These are phyloP conservation scores for Boletus bicolor DNA, from an alignment of 768 basidiomycete species.

Conservation along the genomic window DNA sequence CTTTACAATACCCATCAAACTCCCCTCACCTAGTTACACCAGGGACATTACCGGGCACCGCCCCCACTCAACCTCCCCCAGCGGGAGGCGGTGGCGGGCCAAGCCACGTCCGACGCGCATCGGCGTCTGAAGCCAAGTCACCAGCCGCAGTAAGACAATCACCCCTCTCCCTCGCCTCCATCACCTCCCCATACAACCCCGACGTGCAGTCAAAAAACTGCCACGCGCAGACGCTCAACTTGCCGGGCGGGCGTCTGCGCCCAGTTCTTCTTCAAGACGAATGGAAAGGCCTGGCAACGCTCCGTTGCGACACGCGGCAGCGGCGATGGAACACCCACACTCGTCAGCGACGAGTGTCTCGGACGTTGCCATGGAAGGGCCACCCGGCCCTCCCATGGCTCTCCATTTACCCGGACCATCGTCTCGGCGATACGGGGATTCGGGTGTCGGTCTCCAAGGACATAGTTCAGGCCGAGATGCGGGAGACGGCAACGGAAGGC, in stretches of 20 bases:
- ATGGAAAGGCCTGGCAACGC: constrained; percentile 33
- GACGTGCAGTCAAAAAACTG: constrained; percentile 65
- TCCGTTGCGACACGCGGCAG: constrained; percentile 38
- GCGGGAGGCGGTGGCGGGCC: constrained; percentile 14
- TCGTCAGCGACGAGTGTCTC: constrained; percentile 19
- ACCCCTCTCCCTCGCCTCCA: constrained; percentile 40
- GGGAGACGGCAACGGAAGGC: constrained; percentile 29
- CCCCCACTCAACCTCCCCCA: constrained; percentile 16
- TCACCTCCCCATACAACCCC: constrained; percentile 39
- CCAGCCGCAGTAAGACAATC: constrained; percentile 35
- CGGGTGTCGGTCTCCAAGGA: constrained; percentile 24
- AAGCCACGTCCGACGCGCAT: constrained; percentile 27
- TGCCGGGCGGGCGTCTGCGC: constrained; percentile 79
- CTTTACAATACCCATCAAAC: constrained; percentile 27
- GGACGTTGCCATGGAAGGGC: constrained; percentile 31
- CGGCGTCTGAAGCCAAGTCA: constrained; percentile 31
- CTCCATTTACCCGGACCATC: constrained; percentile 33
- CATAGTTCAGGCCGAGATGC: constrained; percentile 34
- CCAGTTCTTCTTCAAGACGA: constrained; percentile 34
- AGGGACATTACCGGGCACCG: constrained; percentile 18
- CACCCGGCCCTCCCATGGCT: constrained; percentile 28
- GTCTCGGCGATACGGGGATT: constrained; percentile 36
- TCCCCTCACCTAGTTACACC: constrained; percentile 28
- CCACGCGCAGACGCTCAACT: constrained; percentile 71
- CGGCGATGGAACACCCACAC: constrained; percentile 28